Conservation (phyloP, 1,284 basidiomycete species). For the Pterulicium gracile region DNA sequence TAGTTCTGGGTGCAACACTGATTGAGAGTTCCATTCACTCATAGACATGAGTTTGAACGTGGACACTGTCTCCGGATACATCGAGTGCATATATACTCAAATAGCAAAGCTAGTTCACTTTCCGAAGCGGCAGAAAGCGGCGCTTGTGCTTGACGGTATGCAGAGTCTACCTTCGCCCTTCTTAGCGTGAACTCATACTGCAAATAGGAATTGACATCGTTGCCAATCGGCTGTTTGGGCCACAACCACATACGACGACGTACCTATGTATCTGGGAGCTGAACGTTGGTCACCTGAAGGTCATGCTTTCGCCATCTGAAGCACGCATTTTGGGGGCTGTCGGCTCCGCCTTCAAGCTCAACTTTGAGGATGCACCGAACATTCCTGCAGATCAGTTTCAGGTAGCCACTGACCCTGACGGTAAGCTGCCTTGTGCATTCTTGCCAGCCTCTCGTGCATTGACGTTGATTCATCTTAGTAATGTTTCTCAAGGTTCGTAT, state of each 20-base stretch:
- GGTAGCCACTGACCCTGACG: conserved; percentile 60
- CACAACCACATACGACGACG: conserved; percentile 71
- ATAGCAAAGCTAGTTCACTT: conserved; percentile 20
- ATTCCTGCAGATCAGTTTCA: conserved; percentile 67
- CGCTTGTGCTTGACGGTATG: conserved; percentile 56
- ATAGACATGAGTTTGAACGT: conserved; percentile 74
- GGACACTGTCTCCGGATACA: conserved; percentile 43
- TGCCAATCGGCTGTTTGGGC: conserved; percentile 81
- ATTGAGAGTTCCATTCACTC: conserved; percentile 8
- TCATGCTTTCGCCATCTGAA: conserved; percentile 46
- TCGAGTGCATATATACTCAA: conserved; percentile 36
- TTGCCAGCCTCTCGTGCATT: conserved; percentile 13
- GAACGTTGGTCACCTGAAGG: conserved; percentile 49
- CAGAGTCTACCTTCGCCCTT: conserved; percentile 3
- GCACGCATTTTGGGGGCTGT: conserved; percentile 41
- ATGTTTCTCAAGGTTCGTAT: conserved; percentile 62
- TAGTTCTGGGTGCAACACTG: conserved; percentile 1
- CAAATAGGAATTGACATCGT: conserved; percentile 63
- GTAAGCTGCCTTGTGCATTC: conserved; percentile 27
- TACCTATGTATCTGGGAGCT: conserved; percentile 92
- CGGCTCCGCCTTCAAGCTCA: conserved; percentile 49
- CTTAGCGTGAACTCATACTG: conserved; percentile 15
- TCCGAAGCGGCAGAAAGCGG: conserved; percentile 22
- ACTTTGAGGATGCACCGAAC: conserved; percentile 69
- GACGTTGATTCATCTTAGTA: conserved; percentile 27